phyloP scores from a whole-genome alignment of 2,329 filamentous ascomycete species.

The Pochonia chlamydosporia region DNA sequence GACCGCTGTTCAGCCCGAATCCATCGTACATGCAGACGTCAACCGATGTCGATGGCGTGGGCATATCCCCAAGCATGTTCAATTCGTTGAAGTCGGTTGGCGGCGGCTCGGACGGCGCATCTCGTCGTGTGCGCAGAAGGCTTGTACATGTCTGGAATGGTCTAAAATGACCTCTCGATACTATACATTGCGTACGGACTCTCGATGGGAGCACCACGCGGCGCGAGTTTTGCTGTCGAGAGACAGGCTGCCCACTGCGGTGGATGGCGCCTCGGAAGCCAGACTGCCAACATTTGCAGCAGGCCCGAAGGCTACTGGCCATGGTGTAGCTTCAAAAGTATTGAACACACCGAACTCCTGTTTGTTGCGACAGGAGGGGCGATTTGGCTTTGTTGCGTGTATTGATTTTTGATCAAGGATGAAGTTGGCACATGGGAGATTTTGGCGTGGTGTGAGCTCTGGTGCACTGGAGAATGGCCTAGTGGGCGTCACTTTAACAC shows the following conservation, averaged over 20 bases:
- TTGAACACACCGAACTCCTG: neutral
- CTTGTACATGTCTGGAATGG: constrained; percentile 12
- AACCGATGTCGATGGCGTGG: constrained; percentile 73
- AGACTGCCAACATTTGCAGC: neutral
- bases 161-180: neutral
- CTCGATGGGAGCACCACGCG: neutral
- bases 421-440: too few species aligned
- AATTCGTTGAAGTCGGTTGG: constrained; percentile 64
- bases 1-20: constrained; percentile 79
- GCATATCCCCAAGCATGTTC: constrained; percentile 71
- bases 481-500: too few species aligned
- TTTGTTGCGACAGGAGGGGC: too few species aligned
- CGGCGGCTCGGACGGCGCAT: constrained; percentile 26
- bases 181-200: neutral
- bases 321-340: neutral
- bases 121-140: constrained; percentile 11
- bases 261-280: neutral
- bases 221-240: constrained; percentile 1
- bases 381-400: too few species aligned
- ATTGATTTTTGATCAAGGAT: too few species aligned
- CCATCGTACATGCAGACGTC: constrained; percentile 78
- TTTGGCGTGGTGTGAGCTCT: too few species aligned
- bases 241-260: neutral
- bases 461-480: too few species aligned
- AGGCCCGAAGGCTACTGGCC: constrained; percentile 4